Base-by-base conservation (phyloP, 2,329 filamentous ascomycete species). In the Colletotrichum abscissum region DNA sequence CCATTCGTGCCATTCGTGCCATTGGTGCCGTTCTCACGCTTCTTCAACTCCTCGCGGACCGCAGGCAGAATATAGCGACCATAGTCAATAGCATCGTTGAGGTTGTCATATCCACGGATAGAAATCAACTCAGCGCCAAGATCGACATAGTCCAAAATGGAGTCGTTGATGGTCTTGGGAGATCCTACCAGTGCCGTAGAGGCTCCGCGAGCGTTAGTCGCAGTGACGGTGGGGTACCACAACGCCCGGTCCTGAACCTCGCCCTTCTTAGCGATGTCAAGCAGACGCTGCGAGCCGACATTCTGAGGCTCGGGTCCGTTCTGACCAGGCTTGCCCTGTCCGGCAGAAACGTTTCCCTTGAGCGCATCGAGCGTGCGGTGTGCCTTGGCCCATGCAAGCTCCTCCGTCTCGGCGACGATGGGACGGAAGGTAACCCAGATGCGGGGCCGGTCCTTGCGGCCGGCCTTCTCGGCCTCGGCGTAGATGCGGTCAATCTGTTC, bases 341-440 rank as follows among this genome's bases (percentile, higher is more conserved):
- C 82, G 6, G 81, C 81, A 1, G 80, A 80, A 1, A 82, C 79
- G 75, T 88, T 85, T 7, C 75, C 73, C 73, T 86, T 87, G 56
- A 91, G 81, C 1, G 82, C 80, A 24, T 90, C 88, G 0, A 91
- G 84, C 0, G 86, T 91, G 30, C 83, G 83, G 78, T 91, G 85
- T 4, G 90, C 90, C 81, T 91, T 91, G 3, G 83, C 84, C 90
- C 90, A 92, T 1, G 90, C 90, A 7, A 91, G 83, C 24, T 91
- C 89, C 16, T 91, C 89, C 0, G 89, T 91, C 80, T 91, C 89
- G 0, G 89, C 89, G 0, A 87, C 76, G 72, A 92, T 91, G 3
- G 90, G 90, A 2, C 90, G 85, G 85, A 91, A 91, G 0, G 90
- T 91, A 1, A 92, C 90, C 90, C 90, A 92, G 76, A 92, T 91